Conservation (phyloP, 1,284 basidiomycete genomes). For the Irpex sp. region DNA sequence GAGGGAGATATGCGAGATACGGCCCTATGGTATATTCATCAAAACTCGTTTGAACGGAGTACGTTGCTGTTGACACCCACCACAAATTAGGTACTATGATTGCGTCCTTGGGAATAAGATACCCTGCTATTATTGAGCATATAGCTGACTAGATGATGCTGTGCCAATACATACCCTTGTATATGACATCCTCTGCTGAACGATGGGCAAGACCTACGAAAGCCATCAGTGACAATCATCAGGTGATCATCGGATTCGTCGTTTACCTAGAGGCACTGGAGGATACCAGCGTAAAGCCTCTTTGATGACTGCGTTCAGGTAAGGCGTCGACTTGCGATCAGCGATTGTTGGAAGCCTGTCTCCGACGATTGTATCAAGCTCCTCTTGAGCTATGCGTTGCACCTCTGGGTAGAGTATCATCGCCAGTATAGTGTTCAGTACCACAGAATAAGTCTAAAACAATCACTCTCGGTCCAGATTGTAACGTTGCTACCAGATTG, state of each 20-base stretch:
- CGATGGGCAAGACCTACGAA: background rate
- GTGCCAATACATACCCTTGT: background rate
- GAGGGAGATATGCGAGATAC: background rate
- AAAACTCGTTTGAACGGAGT: background rate
- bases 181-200: background rate
- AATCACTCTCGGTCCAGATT: background rate
- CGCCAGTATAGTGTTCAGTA: constrained; percentile 19
- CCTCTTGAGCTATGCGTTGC: constrained; percentile 23
- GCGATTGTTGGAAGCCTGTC: constrained; percentile 24
- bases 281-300: constrained; percentile 28
- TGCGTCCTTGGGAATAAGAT: background rate
- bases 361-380: constrained; percentile 26
- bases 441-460: background rate
- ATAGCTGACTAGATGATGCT: too few relatives aligned
- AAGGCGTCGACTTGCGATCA: constrained; percentile 24
- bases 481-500: background rate
- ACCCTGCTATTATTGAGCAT: background rate
- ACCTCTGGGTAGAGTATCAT: constrained; percentile 24
- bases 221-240: background rate
- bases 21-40: background rate
- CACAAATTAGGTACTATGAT: background rate
- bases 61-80: background rate
- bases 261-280: background rate
- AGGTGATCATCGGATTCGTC: background rate
- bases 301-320: constrained; percentile 25